A percentile compares a stretch with the other conserved stretches of the same genome.
Conservation (phyloP, 768 basidiomycete species). For the Daedaleopsis nitida region DNA sequence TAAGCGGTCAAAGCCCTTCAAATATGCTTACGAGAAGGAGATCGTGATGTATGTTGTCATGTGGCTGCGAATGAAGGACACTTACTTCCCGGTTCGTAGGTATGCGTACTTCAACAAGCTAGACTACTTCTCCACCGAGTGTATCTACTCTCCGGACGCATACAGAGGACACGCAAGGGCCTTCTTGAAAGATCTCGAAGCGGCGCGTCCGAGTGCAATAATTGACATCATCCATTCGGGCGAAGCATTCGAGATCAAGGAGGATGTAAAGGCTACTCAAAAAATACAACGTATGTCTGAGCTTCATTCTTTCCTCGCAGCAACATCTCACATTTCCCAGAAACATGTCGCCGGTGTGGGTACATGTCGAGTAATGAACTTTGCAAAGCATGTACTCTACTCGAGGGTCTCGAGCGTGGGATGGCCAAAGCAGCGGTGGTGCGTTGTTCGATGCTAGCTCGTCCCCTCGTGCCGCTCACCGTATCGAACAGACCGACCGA, state of each 20-base stretch:
- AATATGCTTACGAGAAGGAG: slow-evolving; percentile 99
- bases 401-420: slow-evolving; percentile 90
- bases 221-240: slow-evolving; percentile 98
- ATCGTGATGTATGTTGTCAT: slow-evolving; percentile 81
- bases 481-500: slow-evolving; percentile 60
- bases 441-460: slow-evolving; percentile 29
- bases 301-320: not conserved
- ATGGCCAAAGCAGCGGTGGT: slow-evolving; percentile 54
- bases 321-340: slow-evolving; percentile 41
- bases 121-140: slow-evolving; percentile 98
- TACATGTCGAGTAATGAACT: slow-evolving; percentile 97
- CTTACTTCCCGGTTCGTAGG: slow-evolving; percentile 44
- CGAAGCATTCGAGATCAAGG: slow-evolving; percentile 85
- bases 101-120: slow-evolving; percentile 99
- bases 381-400: slow-evolving; percentile 91
- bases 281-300: slow-evolving; percentile 76
- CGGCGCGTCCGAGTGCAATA: slow-evolving; percentile 90
- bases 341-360: slow-evolving; percentile 89
- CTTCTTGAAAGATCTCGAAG: slow-evolving; percentile 95
- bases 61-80: not conserved
- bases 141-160: slow-evolving; percentile 98
- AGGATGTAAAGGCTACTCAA: slow-evolving; percentile 82
- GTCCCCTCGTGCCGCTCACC: not conserved
- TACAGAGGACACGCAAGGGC: slow-evolving; percentile 95
- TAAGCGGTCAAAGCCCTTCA: slow-evolving; percentile 98